Evolutionary conservation across 257 asterid genomes (phyloP), one percentile per base, ranked within the genome.

Genomic region (Solanum ossicruentum): DNA sequence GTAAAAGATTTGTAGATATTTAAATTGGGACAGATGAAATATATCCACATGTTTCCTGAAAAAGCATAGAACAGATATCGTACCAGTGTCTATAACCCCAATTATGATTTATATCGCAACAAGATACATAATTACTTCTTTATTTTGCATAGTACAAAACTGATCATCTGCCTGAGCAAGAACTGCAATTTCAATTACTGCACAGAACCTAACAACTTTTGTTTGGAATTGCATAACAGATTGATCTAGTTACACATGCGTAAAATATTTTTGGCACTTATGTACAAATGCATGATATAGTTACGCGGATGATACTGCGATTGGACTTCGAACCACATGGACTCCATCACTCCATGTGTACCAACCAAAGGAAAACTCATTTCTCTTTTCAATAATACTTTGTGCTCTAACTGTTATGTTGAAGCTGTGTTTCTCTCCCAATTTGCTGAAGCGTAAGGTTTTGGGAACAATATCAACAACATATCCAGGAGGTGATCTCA

Each of bases 241-340:
- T 26, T 26, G 28, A 26, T 26, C 45, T 3, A 66, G 21, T 1
- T 66, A 66, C 26, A n/a, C 92, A 91, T 1, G 87, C 85, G 23
- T 58, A 26, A 45, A 21, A 43, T 5, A 20, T 20, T 26, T 20
- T 72, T 7, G 7, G 58, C 4, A 47, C 0, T 47, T 84, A 88
- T 3, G 26, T n/a, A 65, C 12, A 12, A 26, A 1, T 65, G 45
- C 11, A 65, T 65, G 45, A 65, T 65, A 3, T 11, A 61, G 4
- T 23, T 28, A 65, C 3, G 36, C 2, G 18, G 88, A 82, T 2
- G 87, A 69, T 39, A 69, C 80, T 13, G 83, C 82, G 77, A 91
- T 82, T 4, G 90, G 89, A 67, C 93, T 91, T 20, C 84, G 80
- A 1, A 91, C 95, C 66, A 28, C 71, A 85, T 91, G 95, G 56